Conservation (phyloP, 1,284 basidiomycete species). For the Ustilago crameri region DNA sequence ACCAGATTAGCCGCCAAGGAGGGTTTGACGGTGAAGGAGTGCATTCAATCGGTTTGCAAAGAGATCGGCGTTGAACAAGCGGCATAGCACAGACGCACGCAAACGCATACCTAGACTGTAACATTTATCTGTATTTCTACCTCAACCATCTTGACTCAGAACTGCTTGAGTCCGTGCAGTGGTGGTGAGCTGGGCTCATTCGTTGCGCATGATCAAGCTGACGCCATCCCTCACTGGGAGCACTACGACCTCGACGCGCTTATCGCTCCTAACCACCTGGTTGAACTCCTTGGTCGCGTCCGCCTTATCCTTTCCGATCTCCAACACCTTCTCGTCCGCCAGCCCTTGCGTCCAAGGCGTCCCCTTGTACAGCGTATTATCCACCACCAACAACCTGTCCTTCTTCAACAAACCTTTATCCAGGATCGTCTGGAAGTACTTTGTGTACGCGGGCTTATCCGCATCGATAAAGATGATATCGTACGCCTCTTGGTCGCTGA, state of each 20-base stretch:
- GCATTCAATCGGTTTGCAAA: constrained; percentile 1
- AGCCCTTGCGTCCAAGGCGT: constrained; percentile 44
- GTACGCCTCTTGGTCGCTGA: constrained; percentile 50
- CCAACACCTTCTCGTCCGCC: constrained; percentile 15
- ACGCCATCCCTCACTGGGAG: constrained; percentile 67
- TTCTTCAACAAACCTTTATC: constrained; percentile 51
- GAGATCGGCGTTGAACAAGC: not conserved
- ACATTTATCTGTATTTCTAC: constrained; percentile 1
- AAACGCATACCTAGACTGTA: too few relatives aligned
- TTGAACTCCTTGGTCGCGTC: constrained; percentile 65
- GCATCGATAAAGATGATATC: constrained; percentile 69
- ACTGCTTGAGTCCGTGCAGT: too few relatives aligned
- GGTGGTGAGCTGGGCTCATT: not conserved
- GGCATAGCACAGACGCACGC: not conserved
- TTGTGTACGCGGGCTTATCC: constrained; percentile 64
- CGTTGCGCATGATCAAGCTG: constrained; percentile 59
- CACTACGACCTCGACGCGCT: constrained; percentile 55
- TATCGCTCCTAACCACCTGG: constrained; percentile 53
- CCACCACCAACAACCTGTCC: constrained; percentile 63
- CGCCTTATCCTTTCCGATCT: constrained; percentile 45
- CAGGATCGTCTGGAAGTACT: constrained; percentile 60
- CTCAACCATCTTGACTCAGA: too few relatives aligned
- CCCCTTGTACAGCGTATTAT: constrained; percentile 67
- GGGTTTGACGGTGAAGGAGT: not conserved
- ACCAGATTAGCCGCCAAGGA: not conserved